Conservation (phyloP, 2,329 filamentous ascomycete genomes). For the Clonostachys rosea region DNA sequence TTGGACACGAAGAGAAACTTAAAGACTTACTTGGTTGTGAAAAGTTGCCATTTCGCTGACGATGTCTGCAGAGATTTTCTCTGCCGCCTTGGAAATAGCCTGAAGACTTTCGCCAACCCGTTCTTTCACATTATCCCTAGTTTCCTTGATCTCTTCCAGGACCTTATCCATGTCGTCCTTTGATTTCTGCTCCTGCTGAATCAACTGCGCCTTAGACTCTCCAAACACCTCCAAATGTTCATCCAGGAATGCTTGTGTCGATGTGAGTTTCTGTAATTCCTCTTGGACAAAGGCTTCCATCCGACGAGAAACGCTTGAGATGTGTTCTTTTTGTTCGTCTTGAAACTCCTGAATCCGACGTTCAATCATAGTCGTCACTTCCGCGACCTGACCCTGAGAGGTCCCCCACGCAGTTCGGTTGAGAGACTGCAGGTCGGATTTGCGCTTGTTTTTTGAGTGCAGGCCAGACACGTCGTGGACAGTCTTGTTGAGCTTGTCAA, state of each 20-base stretch:
- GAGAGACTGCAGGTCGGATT: constrained; percentile 74
- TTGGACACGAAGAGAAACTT: background rate
- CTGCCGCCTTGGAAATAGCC: constrained; percentile 76
- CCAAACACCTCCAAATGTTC: constrained; percentile 65
- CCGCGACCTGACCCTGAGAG: constrained; percentile 69
- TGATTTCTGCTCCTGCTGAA: constrained; percentile 62
- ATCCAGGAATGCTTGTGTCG: constrained; percentile 66
- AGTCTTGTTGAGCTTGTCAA: constrained; percentile 73
- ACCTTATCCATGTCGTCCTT: constrained; percentile 88
- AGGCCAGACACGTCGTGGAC: constrained; percentile 77
- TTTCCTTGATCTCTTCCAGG: constrained; percentile 84
- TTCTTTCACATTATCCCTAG: constrained; percentile 82
- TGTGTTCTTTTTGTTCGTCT: constrained; percentile 64
- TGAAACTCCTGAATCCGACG: constrained; percentile 69
- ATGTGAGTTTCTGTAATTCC: constrained; percentile 67
- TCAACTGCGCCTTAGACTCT: constrained; percentile 62
- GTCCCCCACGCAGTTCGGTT: constrained; percentile 78
- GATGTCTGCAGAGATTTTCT: constrained; percentile 85
- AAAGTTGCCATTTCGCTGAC: constrained; percentile 81
- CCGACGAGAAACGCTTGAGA: constrained; percentile 61
- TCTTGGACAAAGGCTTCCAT: constrained; percentile 74
- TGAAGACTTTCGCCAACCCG: constrained; percentile 82
- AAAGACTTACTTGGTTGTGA: constrained; percentile 56
- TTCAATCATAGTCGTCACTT: constrained; percentile 76
- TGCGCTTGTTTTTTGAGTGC: constrained; percentile 80